These are phyloP conservation scores for Calocera viscosa DNA, from an alignment of 768 basidiomycete species.

Conservation along the genomic window DNA sequence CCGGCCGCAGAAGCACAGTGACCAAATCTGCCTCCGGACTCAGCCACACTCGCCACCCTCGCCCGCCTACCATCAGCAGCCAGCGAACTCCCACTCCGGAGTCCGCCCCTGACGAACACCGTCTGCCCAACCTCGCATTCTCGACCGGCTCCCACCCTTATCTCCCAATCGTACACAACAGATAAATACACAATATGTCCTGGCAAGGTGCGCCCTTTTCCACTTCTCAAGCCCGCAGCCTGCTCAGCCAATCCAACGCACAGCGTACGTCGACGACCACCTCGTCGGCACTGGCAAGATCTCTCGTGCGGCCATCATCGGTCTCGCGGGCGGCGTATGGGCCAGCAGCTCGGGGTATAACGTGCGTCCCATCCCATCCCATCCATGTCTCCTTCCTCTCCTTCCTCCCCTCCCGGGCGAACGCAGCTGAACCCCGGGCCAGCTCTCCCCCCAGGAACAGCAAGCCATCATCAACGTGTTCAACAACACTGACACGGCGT, in stretches of 20 bases:
- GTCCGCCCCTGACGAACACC: no score
- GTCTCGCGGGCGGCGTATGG: conserved; percentile 66
- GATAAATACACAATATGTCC: conserved; percentile 37
- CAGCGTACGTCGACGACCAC: conserved; percentile 73
- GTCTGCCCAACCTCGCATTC: no score
- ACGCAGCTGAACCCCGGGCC: background rate
- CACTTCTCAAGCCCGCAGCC: background rate
- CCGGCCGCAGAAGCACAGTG: background rate
- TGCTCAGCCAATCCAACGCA: background rate
- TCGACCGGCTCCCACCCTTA: background rate
- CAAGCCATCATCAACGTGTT: conserved; percentile 41
- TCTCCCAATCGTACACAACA: background rate
- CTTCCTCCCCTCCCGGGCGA: background rate
- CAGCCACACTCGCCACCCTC: background rate
- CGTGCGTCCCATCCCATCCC: conserved; percentile 31
- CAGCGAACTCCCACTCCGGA: no score
- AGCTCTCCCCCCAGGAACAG: conserved; percentile 60
- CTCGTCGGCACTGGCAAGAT: conserved; percentile 64
- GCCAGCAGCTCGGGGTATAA: conserved; percentile 47
- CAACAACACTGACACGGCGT: conserved; percentile 30
- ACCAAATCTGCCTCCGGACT: background rate
- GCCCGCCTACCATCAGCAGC: background rate
- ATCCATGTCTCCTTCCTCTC: background rate
- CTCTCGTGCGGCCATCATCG: conserved; percentile 63
- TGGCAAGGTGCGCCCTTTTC: conserved; percentile 45